These are phyloP conservation scores for Skeletonema marinoi DNA, from an alignment of 108 stramenopile genomes.

Conservation along the genomic window DNA sequence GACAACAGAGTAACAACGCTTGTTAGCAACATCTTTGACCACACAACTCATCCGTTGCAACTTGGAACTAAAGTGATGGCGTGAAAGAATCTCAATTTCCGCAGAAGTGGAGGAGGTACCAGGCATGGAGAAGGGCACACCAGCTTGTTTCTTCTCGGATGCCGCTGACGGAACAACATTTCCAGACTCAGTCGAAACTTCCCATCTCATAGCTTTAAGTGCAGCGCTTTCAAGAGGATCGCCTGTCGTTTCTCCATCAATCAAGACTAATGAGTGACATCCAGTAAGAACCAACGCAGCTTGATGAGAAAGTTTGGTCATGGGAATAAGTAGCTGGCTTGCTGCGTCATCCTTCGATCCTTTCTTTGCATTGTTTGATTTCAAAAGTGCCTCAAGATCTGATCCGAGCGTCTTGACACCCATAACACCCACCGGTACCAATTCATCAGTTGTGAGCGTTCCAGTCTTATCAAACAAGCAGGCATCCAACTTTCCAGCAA, in stretches of 20 bases:
- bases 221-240: slow-evolving; percentile 92
- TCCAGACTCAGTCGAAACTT: slow-evolving; percentile 54
- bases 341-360: slow-evolving; percentile 46
- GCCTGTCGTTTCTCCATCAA: slow-evolving; percentile 88
- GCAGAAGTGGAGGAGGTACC: slow-evolving; percentile 28
- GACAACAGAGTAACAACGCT: slow-evolving; percentile 77
- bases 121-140: slow-evolving; percentile 43
- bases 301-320: slow-evolving; percentile 67
- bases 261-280: slow-evolving; percentile 88
- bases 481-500: slow-evolving; percentile 94
- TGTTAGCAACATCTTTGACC: slow-evolving; percentile 49
- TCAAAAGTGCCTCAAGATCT: slow-evolving; percentile 7
- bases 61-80: slow-evolving; percentile 97
- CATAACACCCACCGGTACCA: slow-evolving; percentile 94
- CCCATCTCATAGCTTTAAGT: slow-evolving; percentile 86
- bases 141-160: slow-evolving; percentile 66
- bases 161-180: slow-evolving; percentile 57
- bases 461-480: slow-evolving; percentile 99
- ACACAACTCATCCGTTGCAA: slow-evolving; percentile 98
- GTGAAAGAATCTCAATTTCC: slow-evolving; percentile 76
- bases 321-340: slow-evolving; percentile 64
- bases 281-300: slow-evolving; percentile 86
- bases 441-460: slow-evolving; percentile 96
- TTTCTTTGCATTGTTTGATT: slow-evolving; percentile 31
- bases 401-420: slow-evolving; percentile 12